Percentiles rank a stretch among this genome's conserved stretches.
These are phyloP conservation scores for Cytauxzoon felis DNA, from an alignment of 169 alveolate genomes.

Conservation along the genomic window DNA sequence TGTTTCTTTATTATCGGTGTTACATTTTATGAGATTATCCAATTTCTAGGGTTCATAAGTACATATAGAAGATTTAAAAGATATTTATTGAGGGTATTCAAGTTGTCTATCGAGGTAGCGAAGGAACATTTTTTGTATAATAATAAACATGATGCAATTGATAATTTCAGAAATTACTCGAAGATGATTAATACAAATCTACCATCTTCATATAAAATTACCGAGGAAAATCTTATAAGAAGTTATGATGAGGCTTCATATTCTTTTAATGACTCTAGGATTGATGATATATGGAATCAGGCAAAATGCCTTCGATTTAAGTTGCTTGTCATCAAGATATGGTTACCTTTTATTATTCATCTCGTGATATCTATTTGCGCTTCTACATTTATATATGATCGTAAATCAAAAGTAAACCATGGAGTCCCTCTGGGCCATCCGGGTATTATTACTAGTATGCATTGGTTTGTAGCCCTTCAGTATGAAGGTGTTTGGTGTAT, in stretches of 20 bases:
- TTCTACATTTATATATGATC: conserved; percentile 30
- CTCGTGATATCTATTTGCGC: conserved; percentile 15
- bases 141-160: conserved; percentile 36
- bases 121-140: conserved; percentile 15
- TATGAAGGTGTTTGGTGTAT: conserved; percentile 63
- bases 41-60: conserved; percentile 26
- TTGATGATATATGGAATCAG: conserved; percentile 24
- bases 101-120: conserved; percentile 25
- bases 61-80: conserved; percentile 28
- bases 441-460: conserved; percentile 22
- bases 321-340: conserved; percentile 19
- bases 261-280: conserved; percentile 19
- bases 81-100: conserved; percentile 35
- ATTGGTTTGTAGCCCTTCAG: conserved; percentile 62
- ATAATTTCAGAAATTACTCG: conserved; percentile 25
- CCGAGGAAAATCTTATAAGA: conserved; percentile 6
- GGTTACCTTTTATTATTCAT: conserved; percentile 31
- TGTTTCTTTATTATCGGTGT: conserved; percentile 52
- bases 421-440: conserved; percentile 61
- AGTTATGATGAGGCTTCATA: conserved; percentile 49
- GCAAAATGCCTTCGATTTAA: conserved; percentile 6
- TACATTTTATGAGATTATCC: conserved; percentile 30
- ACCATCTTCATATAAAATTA: conserved; percentile 4
- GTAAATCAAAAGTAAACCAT: conserved; percentile 31
- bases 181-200: conserved; percentile 8